Evolutionary conservation across 768 basidiomycete genomes (phyloP), one percentile per base, ranked within the genome.

Genomic region (Astraeus odoratus): DNA sequence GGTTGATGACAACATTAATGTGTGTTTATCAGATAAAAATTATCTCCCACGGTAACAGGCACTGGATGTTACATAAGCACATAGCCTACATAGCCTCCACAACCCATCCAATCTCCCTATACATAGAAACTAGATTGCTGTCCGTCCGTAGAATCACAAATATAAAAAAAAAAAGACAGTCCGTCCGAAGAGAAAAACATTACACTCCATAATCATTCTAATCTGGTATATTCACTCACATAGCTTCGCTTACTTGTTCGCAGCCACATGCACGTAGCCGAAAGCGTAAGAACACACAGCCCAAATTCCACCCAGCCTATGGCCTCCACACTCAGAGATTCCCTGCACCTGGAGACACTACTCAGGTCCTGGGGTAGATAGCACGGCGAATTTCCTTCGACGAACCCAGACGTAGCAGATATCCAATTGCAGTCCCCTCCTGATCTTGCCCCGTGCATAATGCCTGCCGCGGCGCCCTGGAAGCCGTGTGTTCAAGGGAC

Each of bases 271-370:
- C 77, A 72, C 10, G 84, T 83, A 25, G 71, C 69, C 4, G 73
- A 43, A 34, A 84, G 60, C 6, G 82, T 77, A 48, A 80, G 44
- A 9, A 71, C 43, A 54, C 81, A 81, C 16, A 89, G 59, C 6
- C 71, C 74, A 49, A 86, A 80, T 51, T 86, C 83, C 40, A 81
- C 76, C 86, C 86, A 88, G 4, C 83, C 84, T 13, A 88, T 58
- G 1, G 80, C 80, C 61, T 84, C 82, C 6, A 86, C 79, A 4
- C 85, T 84, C 49, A 87, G 65, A 2, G 77, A 76, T 59, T 86
- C 80, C 51, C 82, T 72, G 64, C 87, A 89, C 52, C 78, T 83
- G 51, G 49, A 50, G 48, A 47, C 20, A 45, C 48, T 45, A 48
- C 51, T 59, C 41, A 53, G 53, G 46, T 52, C 54, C 43, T 52